phyloP scores from a whole-genome alignment of 2,329 filamentous ascomycete species.

The Monascus ruber region DNA sequence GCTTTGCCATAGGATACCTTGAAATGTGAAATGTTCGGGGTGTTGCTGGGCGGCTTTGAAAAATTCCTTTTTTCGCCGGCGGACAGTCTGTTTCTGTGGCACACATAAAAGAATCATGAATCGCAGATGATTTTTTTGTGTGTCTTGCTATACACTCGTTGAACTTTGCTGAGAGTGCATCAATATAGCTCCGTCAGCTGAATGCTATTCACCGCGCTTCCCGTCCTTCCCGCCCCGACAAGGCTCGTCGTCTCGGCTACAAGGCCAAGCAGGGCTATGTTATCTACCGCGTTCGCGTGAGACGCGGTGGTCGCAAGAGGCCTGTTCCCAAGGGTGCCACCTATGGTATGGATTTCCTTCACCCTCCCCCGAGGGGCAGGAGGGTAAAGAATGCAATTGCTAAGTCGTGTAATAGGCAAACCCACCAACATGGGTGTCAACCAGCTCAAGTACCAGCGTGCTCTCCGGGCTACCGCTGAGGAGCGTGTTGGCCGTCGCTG shows the following conservation, averaged over 20 bases:
- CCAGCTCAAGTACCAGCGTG: conserved; percentile 99
- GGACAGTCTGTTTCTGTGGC: conserved; percentile 36
- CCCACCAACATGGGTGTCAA: conserved; percentile 99
- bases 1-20: conserved; percentile 22
- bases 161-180: conserved; percentile 99
- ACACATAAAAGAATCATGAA: conserved; percentile 18
- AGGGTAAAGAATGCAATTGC: conserved; percentile 13
- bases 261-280: conserved; percentile 99
- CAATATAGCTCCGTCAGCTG: conserved; percentile 99
- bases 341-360: conserved; percentile 60
- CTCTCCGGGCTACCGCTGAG: conserved; percentile 93
- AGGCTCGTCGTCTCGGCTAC: conserved; percentile 99
- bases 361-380: neutral
- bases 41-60: conserved; percentile 22
- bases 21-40: conserved; percentile 8
- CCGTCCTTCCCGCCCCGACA: conserved; percentile 96
- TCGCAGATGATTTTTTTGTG: conserved; percentile 25
- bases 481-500: conserved; percentile 99
- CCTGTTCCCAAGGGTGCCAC: conserved; percentile 96
- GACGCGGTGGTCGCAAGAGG: conserved; percentile 97
- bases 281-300: conserved; percentile 98
- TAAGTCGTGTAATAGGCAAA: conserved; percentile 59
- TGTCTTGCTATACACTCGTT: conserved; percentile 95
- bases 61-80: conserved; percentile 14
- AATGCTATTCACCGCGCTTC: conserved; percentile 99